These are phyloP conservation scores for Pseudogymnoascus pannorum DNA, from an alignment of 2,329 filamentous ascomycete genomes.

Conservation along the genomic window DNA sequence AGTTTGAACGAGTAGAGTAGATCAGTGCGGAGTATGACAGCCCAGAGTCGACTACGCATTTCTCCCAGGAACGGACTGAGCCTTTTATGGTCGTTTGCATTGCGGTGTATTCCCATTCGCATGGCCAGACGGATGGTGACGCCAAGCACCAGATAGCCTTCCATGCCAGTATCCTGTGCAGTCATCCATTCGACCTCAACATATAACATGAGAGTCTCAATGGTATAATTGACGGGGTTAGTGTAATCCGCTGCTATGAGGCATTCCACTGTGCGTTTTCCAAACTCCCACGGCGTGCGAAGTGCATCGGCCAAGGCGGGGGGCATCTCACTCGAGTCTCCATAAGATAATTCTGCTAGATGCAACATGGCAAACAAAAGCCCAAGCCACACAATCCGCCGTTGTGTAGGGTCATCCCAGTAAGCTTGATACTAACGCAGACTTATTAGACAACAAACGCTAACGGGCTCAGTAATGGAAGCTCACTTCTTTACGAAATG, in stretches of 20 bases:
- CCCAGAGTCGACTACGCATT: constrained; percentile 12
- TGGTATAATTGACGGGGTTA: constrained; percentile 12
- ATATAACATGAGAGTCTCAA: constrained; percentile 14
- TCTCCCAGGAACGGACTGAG: constrained; percentile 11
- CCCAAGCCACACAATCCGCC: constrained; percentile 14
- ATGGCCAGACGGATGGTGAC: constrained; percentile 11
- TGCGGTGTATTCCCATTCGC: constrained; percentile 13
- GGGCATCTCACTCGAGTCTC: background rate
- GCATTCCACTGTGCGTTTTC: constrained; percentile 13
- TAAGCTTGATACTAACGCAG: constrained; percentile 11
- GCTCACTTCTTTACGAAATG: constrained; percentile 14
- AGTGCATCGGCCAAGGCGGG: background rate
- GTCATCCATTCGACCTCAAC: constrained; percentile 15
- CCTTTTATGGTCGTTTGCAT: constrained; percentile 7
- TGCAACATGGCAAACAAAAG: constrained; percentile 14
- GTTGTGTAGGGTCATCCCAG: constrained; percentile 13
- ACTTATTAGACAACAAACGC: background rate
- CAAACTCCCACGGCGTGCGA: constrained; percentile 8
- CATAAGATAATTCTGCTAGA: constrained; percentile 13
- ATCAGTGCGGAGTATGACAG: constrained; percentile 9
- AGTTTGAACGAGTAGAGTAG: constrained; percentile 11
- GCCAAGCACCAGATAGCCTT: constrained; percentile 12
- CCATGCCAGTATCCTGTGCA: constrained; percentile 11
- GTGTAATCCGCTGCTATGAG: constrained; percentile 15
- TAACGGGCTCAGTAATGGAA: background rate